phyloP scores from a whole-genome alignment of 106 monocot species.

The Cymbidium sinense region DNA sequence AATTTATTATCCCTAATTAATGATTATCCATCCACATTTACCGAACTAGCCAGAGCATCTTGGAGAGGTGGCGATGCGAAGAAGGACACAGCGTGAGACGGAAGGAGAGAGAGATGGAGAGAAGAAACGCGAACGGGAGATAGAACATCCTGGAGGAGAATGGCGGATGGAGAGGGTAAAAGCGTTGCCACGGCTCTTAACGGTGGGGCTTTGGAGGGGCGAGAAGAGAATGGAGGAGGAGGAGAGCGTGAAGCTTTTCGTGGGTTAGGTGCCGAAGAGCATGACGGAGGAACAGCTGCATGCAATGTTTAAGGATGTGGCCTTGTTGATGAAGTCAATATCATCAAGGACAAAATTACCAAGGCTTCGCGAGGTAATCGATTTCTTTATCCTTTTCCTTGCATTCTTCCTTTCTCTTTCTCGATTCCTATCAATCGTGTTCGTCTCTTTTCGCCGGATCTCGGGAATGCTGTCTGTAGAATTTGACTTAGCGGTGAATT shows the following conservation, averaged over 20 bases:
- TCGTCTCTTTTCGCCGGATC: conserved; percentile 2
- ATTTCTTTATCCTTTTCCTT: too few species aligned
- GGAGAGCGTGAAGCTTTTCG: conserved; percentile 84
- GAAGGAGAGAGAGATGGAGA: conserved; percentile 5
- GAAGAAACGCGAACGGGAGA: too few species aligned
- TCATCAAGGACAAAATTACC: conserved; percentile 85
- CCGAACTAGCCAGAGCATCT: neutral
- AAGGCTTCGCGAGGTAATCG: conserved; percentile 68
- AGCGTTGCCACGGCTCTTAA: conserved; percentile 2
- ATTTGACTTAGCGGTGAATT: neutral
- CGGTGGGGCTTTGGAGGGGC: conserved; percentile 1
- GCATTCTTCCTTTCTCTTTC: conserved; percentile 4
- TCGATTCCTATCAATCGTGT: neutral
- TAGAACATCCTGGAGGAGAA: neutral
- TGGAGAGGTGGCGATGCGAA: neutral
- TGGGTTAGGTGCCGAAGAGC: conserved; percentile 86
- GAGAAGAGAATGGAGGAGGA: conserved; percentile 9
- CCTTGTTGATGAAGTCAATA: conserved; percentile 84
- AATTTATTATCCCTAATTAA: neutral
- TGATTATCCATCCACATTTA: neutral
- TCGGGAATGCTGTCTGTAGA: conserved; percentile 7
- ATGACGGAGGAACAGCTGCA: conserved; percentile 78
- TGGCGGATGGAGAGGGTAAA: conserved; percentile 27
- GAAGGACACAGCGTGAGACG: too few species aligned
- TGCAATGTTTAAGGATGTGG: conserved; percentile 70